Evolutionary conservation across 1,284 basidiomycete genomes (phyloP), one percentile per base, ranked within the genome.

Genomic region (Rhodotorula sp.): DNA sequence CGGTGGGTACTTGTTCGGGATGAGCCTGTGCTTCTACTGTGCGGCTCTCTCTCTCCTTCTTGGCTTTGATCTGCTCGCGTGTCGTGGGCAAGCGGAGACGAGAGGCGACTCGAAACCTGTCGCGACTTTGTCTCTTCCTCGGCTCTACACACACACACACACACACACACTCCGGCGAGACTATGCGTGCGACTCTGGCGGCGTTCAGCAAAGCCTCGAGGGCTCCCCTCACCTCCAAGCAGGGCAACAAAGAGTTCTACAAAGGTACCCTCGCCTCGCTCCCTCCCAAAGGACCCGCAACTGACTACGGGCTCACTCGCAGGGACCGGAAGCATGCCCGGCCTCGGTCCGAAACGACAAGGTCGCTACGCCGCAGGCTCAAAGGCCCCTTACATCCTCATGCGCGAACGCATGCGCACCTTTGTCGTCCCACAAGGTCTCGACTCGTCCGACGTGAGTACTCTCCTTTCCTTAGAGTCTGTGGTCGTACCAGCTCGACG

Each of bases 201-300:
- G 83, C 87, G 71, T 82, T 88, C 10, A 89, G 88, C 46, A 91
- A 91, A 57, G 93, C 93, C 37, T 91, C 89, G 4, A 84, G 93
- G 66, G 83, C 87, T 37, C 86, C 91, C 7, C 84, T 95, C 60
- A 93, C 89, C 0, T 84, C 90, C 0, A 95, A 95, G 80, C 83
- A 88, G 62, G 93, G 86, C 26, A 95, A 94, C 83, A 95, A 95
- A 78, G 91, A 95, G 80, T 95, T 85, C 79, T 95, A 95, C 85
- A 96, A 95, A 82, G 93, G 93, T 89, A 24, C 22, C 26, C 10
- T n/a, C n/a, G n/a, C n/a, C 51, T 46, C 45, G 7, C 58, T 45
- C 53, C 12, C 10, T 37, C 66, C 12, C 55, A 15, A 45, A 42
- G 37, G 33, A 24, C 8, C 15, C 6, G 3, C 2, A 7, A 33